Percentiles rank a stretch among this genome's conserved stretches.
Evolutionary conservation across 768 basidiomycete species (phyloP).

Genomic region (Agrocybe praecox): DNA sequence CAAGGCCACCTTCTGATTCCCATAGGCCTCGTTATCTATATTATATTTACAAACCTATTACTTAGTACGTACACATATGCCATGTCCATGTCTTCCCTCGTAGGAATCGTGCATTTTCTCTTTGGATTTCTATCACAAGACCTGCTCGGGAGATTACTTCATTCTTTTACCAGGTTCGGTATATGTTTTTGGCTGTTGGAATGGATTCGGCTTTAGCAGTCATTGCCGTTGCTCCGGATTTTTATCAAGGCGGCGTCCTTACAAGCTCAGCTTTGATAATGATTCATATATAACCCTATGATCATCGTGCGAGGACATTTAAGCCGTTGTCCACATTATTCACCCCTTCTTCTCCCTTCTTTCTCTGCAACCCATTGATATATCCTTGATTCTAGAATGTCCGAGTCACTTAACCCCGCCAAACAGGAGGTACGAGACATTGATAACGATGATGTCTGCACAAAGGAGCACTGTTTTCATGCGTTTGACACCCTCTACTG

Average conservation of each 20-base stretch:
- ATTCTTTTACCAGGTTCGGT: neutral
- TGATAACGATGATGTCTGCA: slow-evolving; percentile 51
- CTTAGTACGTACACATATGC: slow-evolving; percentile 30
- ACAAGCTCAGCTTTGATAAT: neutral
- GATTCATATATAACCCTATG: slow-evolving; percentile 18
- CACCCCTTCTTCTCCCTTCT: slow-evolving; percentile 3
- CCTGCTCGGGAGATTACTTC: neutral
- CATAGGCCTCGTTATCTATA: slow-evolving; percentile 39
- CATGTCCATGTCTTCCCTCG: slow-evolving; percentile 22
- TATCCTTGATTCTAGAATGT: slow-evolving; percentile 11
- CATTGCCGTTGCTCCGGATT: slow-evolving; percentile 2
- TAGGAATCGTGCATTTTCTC: slow-evolving; percentile 18
- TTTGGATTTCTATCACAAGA: neutral
- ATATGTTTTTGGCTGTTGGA: slow-evolving; percentile 13
- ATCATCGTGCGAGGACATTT: slow-evolving; percentile 14
- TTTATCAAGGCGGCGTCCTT: neutral
- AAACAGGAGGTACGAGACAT: slow-evolving; percentile 40
- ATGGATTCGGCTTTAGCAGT: slow-evolving; percentile 2
- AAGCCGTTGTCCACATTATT: slow-evolving; percentile 8
- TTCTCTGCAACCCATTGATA: slow-evolving; percentile 14
- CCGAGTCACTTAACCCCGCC: slow-evolving; percentile 61
- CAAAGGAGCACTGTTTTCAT: slow-evolving; percentile 75
- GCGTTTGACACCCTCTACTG: slow-evolving; percentile 85
- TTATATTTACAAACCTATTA: slow-evolving; percentile 43
- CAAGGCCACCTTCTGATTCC: slow-evolving; percentile 25